A percentile compares a stretch with the other conserved stretches of the same genome.
Evolutionary conservation across 2,329 filamentous ascomycete genomes (phyloP).

Genomic region (Diaporthe australafricana): DNA sequence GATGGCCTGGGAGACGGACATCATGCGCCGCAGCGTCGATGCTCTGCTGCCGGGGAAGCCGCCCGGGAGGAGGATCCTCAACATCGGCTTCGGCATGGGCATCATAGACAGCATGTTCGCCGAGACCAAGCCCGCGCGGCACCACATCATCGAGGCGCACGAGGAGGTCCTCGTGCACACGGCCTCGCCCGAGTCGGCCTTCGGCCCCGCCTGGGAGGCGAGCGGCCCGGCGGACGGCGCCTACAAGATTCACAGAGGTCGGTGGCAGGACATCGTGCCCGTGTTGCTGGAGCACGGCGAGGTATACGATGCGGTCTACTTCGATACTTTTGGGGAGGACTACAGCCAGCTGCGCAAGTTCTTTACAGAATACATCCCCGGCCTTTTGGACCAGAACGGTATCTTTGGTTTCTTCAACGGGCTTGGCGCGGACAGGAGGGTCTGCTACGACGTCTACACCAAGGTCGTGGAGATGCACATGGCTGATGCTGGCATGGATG

Average conservation of each 20-base stretch:
- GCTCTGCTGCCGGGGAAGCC: conserved; percentile 62
- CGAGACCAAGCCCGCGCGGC: conserved; percentile 71
- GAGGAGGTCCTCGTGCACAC: conserved; percentile 79
- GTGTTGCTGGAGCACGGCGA: conserved; percentile 75
- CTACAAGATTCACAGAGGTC: conserved; percentile 77
- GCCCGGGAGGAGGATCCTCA: conserved; percentile 77
- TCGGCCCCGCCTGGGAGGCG: conserved; percentile 67
- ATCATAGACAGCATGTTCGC: conserved; percentile 86
- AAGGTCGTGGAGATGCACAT: conserved; percentile 93
- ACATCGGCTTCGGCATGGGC: conserved; percentile 92
- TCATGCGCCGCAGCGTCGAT: conserved; percentile 83
- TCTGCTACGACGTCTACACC: conserved; percentile 97
- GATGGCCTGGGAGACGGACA: conserved; percentile 92
- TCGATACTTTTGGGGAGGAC: conserved; percentile 97
- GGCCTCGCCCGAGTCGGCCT: conserved; percentile 57
- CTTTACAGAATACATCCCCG: conserved; percentile 88
- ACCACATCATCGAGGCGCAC: conserved; percentile 91
- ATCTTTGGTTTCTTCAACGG: conserved; percentile 92
- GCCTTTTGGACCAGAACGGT: conserved; percentile 77
- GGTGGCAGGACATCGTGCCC: conserved; percentile 85
- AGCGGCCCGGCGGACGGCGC: conserved; percentile 71
- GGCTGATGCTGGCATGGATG: conserved; percentile 87
- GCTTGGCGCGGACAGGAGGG: conserved; percentile 88
- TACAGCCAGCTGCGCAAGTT: conserved; percentile 88
- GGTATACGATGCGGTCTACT: conserved; percentile 90